Evolutionary conservation across 148 eudicot species (phyloP).

Genomic region (Amaranthus hypochondriacus): DNA sequence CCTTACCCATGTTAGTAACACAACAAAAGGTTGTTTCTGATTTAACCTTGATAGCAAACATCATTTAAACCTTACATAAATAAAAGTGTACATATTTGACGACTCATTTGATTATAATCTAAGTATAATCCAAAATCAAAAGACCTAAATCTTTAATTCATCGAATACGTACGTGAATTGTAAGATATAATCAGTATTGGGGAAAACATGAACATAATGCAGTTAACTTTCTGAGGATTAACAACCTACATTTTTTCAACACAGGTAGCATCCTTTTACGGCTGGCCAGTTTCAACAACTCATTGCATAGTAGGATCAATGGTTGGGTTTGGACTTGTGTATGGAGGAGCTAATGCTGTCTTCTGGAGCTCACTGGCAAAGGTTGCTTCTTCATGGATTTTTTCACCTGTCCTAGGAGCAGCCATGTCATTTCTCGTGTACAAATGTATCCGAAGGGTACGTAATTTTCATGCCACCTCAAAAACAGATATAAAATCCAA

Average conservation of each 20-base stretch:
- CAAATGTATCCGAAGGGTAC: conserved; percentile 97
- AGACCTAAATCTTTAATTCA: too few species aligned
- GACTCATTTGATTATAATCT: too few species aligned
- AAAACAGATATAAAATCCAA: too few species aligned
- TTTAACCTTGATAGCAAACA: too few species aligned
- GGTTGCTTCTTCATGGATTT: conserved; percentile 93
- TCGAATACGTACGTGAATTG: too few species aligned
- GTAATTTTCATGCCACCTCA: conserved; percentile 15
- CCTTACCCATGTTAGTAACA: too few species aligned
- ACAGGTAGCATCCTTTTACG: conserved; percentile 90
- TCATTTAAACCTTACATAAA: too few species aligned
- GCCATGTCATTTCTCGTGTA: conserved; percentile 79
- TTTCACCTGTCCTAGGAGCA: conserved; percentile 87
- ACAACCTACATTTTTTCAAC: conserved; percentile 9
- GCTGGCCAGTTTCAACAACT: conserved; percentile 99
- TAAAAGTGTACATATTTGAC: too few species aligned
- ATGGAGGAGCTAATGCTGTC: conserved; percentile 86
- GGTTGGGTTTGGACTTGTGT: conserved; percentile 95
- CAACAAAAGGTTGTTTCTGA: too few species aligned
- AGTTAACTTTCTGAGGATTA: neutral
- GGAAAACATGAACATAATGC: neutral
- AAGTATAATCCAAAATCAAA: too few species aligned
- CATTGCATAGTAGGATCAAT: conserved; percentile 97
- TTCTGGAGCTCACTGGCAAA: conserved; percentile 96
- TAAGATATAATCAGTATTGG: too few species aligned